Conservation (phyloP, 2,329 filamentous ascomycete genomes). For the Aspergillus ibericus region DNA sequence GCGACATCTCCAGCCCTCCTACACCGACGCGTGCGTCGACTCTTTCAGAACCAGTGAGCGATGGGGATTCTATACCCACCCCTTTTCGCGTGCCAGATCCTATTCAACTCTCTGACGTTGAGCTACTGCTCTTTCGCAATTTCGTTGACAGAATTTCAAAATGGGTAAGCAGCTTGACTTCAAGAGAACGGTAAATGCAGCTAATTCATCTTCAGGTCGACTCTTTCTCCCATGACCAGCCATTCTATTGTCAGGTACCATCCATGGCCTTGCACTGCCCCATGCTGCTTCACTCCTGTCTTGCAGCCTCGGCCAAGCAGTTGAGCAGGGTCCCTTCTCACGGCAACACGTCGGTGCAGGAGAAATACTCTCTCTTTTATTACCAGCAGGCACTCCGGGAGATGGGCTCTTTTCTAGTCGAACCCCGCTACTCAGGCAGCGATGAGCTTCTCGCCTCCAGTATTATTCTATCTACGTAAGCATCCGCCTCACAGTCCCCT, state of each 20-base stretch:
- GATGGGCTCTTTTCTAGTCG: not conserved
- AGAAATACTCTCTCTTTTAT: not conserved
- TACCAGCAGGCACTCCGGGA: not conserved
- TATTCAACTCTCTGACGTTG: not conserved
- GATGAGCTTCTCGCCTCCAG: slow-evolving; percentile 6
- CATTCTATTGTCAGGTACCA: slow-evolving; percentile 5
- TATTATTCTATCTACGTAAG: slow-evolving; percentile 6
- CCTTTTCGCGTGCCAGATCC: not conserved
- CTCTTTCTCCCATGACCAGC: slow-evolving; percentile 8
- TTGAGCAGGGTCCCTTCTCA: not conserved
- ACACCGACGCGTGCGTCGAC: not conserved
- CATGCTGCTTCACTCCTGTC: slow-evolving; percentile 4
- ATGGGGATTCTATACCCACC: not conserved
- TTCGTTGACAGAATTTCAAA: slow-evolving; percentile 1
- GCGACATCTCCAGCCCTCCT: not conserved
- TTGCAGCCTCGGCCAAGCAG: slow-evolving; percentile 5
- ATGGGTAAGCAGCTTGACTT: not conserved
- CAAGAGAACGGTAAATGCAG: too few species aligned
- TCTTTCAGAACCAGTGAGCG: not conserved
- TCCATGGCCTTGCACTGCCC: slow-evolving; percentile 3
- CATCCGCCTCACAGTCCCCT: not conserved
- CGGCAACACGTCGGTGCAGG: not conserved
- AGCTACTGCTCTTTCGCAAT: not conserved
- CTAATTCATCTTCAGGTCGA: not conserved
- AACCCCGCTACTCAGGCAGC: not conserved